These are phyloP conservation scores for Hortiboletus campestris DNA, from an alignment of 768 basidiomycete species.

Conservation along the genomic window DNA sequence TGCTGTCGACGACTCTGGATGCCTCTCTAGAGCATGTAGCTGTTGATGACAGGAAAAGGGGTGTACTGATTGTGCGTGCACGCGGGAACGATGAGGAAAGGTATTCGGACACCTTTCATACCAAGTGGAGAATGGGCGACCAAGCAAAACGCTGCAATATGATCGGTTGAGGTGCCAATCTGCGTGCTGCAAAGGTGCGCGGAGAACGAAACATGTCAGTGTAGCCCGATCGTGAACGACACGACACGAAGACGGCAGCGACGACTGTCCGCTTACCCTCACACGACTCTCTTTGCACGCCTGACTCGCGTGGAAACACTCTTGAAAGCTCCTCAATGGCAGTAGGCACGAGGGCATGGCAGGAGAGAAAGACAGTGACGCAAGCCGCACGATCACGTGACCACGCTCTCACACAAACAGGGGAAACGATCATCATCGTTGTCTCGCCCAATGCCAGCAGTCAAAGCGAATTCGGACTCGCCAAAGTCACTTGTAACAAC, in stretches of 20 bases:
- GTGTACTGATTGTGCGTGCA: conserved; percentile 73
- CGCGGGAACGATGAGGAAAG: conserved; percentile 71
- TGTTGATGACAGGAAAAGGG: conserved; percentile 75
- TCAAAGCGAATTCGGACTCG: not conserved
- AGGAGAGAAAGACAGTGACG: too few relatives aligned
- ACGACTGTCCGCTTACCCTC: conserved; percentile 44
- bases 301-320: conserved; percentile 80
- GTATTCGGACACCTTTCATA: conserved; percentile 77
- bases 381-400: too few relatives aligned
- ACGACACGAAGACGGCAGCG: too few relatives aligned
- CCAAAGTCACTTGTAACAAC: not conserved
- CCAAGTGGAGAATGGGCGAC: too few relatives aligned
- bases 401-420: too few relatives aligned
- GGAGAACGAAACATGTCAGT: not conserved
- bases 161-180: not conserved
- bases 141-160: not conserved
- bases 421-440: too few relatives aligned
- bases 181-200: not conserved
- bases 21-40: conserved; percentile 90
- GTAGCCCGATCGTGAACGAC: not conserved
- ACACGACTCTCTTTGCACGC: conserved; percentile 89
- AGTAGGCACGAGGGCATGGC: conserved; percentile 74
- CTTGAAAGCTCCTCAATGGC: conserved; percentile 69
- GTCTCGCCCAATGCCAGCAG: not conserved
- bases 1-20: conserved; percentile 79